A percentile compares a stretch with the other conserved stretches of the same genome.
Conservation (phyloP, 352 stramenopile species). For the Globisporangium abappressorium region DNA sequence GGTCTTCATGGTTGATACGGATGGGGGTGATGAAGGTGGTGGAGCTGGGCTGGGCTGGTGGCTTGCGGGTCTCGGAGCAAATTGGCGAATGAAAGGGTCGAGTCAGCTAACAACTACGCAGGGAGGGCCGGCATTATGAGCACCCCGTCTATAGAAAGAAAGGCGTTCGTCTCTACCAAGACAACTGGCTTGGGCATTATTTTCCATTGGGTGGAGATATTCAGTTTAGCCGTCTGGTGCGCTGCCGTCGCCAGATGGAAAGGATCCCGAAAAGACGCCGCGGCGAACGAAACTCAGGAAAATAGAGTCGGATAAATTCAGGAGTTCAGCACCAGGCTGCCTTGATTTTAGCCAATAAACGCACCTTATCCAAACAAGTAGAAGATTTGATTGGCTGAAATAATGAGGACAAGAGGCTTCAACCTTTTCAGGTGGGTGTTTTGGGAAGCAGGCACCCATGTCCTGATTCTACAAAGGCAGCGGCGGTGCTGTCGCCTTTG, state of each 20-base stretch:
- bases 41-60: not conserved
- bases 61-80: not conserved
- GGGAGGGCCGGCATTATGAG: not conserved
- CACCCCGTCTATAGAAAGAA: not conserved
- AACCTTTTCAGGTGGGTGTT: not conserved
- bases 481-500: not conserved
- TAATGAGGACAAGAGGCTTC: not conserved
- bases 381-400: not conserved
- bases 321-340: not conserved
- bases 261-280: constrained; percentile 5
- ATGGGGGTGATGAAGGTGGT: not conserved
- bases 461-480: constrained; percentile 4
- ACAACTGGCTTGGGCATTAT: not conserved
- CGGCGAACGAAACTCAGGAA: not conserved
- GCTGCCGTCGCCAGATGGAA: not conserved
- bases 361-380: not conserved
- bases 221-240: constrained; percentile 4
- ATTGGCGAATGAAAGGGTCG: constrained; percentile 4
- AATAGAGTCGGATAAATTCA: constrained; percentile 5
- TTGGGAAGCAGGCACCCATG: not conserved
- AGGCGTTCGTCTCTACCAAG: not conserved
- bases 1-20: constrained; percentile 25
- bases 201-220: constrained; percentile 2
- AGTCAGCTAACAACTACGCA: not conserved
- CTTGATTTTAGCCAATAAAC: not conserved